A percentile compares a stretch with the other conserved stretches of the same genome.
Evolutionary conservation across 306 rosid genomes (phyloP).

Genomic region (Rosa chinensis): DNA sequence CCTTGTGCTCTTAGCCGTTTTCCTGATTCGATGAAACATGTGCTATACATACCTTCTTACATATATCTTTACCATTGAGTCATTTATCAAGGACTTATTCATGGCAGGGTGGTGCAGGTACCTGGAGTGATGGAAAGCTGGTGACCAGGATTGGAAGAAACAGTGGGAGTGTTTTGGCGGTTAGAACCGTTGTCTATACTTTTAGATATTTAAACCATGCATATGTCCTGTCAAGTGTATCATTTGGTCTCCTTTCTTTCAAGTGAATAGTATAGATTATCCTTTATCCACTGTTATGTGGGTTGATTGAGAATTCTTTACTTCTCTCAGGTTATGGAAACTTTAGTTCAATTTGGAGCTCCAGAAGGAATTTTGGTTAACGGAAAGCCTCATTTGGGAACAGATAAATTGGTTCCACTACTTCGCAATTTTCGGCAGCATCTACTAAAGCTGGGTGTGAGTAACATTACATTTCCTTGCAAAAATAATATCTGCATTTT

Average conservation of each 20-base stretch:
- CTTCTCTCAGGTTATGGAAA: slow-evolving; percentile 77
- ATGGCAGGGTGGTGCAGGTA: slow-evolving; percentile 99
- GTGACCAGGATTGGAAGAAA: slow-evolving; percentile 96
- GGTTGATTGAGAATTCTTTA: slow-evolving; percentile 21
- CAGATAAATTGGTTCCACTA: slow-evolving; percentile 89
- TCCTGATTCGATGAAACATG: not conserved
- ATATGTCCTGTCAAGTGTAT: not conserved
- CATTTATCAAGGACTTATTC: slow-evolving; percentile 82
- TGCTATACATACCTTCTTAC: not conserved
- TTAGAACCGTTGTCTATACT: slow-evolving; percentile 32
- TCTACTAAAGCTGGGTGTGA: slow-evolving; percentile 79
- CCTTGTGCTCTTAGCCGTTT: slow-evolving; percentile 27
- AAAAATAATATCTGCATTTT: slow-evolving; percentile 18
- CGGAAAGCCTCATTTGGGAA: slow-evolving; percentile 97
- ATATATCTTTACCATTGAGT: slow-evolving; percentile 20
- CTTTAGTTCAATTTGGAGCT: slow-evolving; percentile 91
- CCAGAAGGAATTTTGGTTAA: slow-evolving; percentile 72
- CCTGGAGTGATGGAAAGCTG: slow-evolving; percentile 99
- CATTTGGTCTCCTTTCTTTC: not conserved
- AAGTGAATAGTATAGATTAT: not conserved
- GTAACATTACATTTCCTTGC: slow-evolving; percentile 36
- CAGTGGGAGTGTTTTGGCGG: slow-evolving; percentile 86
- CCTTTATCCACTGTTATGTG: slow-evolving; percentile 1
- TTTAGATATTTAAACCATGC: not conserved
- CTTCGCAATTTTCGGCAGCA: slow-evolving; percentile 89